Evolutionary conservation across 345 rosid species (phyloP).

Genomic region (Eutrema heterophyllum): DNA sequence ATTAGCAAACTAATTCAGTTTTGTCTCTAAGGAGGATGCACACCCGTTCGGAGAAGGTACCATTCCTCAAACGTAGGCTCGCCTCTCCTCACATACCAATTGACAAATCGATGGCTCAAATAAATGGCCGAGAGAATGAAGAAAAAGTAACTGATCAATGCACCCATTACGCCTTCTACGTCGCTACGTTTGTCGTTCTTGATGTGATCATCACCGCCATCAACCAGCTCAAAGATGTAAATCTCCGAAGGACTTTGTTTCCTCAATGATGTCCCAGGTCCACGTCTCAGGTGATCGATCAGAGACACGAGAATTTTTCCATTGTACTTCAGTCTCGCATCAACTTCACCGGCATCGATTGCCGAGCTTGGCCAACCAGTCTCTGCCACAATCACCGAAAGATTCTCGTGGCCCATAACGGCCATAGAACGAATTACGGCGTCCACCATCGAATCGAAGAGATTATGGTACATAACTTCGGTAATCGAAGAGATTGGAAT

Average conservation of each 20-base stretch:
- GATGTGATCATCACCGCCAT: too few relatives aligned
- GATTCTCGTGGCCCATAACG: constrained; percentile 70
- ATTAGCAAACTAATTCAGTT: too few relatives aligned
- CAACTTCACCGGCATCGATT: constrained; percentile 50
- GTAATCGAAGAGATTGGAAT: constrained; percentile 88
- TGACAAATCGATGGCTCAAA: too few relatives aligned
- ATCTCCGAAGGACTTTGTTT: constrained; percentile 65
- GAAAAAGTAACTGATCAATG: too few relatives aligned
- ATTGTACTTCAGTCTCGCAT: constrained; percentile 54
- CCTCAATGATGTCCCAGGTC: constrained; percentile 74
- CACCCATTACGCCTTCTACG: too few relatives aligned
- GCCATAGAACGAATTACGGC: constrained; percentile 69
- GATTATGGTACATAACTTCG: constrained; percentile 74
- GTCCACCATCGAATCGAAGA: constrained; percentile 91
- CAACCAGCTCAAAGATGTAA: constrained; percentile 69
- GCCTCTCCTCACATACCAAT: too few relatives aligned
- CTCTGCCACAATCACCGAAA: constrained; percentile 75
- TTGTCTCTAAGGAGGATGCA: too few relatives aligned
- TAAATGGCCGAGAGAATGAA: too few relatives aligned
- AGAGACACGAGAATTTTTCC: constrained; percentile 70
- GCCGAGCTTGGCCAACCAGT: constrained; percentile 93
- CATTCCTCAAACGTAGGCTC: too few relatives aligned
- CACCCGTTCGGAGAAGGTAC: too few relatives aligned
- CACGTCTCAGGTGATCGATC: constrained; percentile 51
- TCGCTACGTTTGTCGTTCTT: too few relatives aligned